Conservation (phyloP, 1,139 yeast genomes). For the Lodderomyces oxycetoniae region DNA sequence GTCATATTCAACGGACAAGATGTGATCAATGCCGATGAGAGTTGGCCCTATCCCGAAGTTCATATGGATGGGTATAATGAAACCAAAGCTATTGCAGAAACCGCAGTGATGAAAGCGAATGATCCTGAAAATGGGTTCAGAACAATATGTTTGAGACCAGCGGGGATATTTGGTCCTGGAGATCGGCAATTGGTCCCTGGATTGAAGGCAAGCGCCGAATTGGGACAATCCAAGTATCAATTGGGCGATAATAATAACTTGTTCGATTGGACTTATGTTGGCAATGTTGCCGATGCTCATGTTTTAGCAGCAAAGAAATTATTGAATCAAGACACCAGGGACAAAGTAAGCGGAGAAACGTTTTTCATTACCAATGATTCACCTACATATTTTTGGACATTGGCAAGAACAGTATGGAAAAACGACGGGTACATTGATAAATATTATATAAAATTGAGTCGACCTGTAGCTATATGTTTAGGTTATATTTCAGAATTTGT, state of each 20-base stretch:
- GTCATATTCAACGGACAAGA: slow-evolving; percentile 94
- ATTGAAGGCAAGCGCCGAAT: slow-evolving; percentile 71
- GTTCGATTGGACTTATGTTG: slow-evolving; percentile 97
- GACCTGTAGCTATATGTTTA: slow-evolving; percentile 68
- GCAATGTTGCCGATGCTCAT: slow-evolving; percentile 98
- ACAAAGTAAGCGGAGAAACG: slow-evolving; percentile 70
- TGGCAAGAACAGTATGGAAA: slow-evolving; percentile 96
- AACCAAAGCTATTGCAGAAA: slow-evolving; percentile 91
- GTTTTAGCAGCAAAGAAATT: slow-evolving; percentile 83
- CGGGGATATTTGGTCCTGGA: slow-evolving; percentile 98
- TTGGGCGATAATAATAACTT: slow-evolving; percentile 89
- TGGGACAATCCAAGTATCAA: slow-evolving; percentile 89
- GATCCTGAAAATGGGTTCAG: slow-evolving; percentile 45
- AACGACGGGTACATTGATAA: slow-evolving; percentile 84
- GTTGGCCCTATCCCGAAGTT: slow-evolving; percentile 84
- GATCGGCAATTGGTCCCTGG: slow-evolving; percentile 97
- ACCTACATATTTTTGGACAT: slow-evolving; percentile 95
- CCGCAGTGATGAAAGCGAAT: slow-evolving; percentile 69
- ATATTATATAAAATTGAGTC: slow-evolving; percentile 61
- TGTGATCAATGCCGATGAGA: slow-evolving; percentile 84
- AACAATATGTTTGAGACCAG: slow-evolving; percentile 90
- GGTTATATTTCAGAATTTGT: slow-evolving; percentile 78
- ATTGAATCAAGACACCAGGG: slow-evolving; percentile 37
- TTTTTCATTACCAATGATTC: slow-evolving; percentile 91
- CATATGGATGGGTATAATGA: slow-evolving; percentile 98